Evolutionary conservation across 2,329 filamentous ascomycete genomes (phyloP).

Genomic region (Epichloe baconii): DNA sequence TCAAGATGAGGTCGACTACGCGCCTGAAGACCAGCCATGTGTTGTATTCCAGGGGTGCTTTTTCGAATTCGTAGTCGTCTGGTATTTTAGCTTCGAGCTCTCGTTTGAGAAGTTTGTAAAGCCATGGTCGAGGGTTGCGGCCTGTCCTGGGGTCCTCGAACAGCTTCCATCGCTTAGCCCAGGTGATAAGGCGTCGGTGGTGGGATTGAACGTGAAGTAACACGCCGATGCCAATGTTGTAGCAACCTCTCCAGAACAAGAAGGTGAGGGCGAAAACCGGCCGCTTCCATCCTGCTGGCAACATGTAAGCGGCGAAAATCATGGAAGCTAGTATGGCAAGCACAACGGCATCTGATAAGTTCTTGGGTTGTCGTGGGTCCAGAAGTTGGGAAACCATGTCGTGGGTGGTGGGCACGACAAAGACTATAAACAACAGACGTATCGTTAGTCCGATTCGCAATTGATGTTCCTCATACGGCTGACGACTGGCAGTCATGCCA

Average conservation of each 20-base stretch:
- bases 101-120: slow-evolving; percentile 73
- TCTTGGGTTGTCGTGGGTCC: slow-evolving; percentile 90
- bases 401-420: slow-evolving; percentile 88
- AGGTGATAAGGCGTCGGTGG: slow-evolving; percentile 70
- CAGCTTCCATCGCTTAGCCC: slow-evolving; percentile 74
- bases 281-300: slow-evolving; percentile 57
- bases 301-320: slow-evolving; percentile 57
- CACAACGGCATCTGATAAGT: slow-evolving; percentile 72
- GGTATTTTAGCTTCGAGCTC: slow-evolving; percentile 94
- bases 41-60: slow-evolving; percentile 94
- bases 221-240: slow-evolving; percentile 89
- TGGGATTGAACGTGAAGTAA: slow-evolving; percentile 84
- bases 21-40: slow-evolving; percentile 95
- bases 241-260: slow-evolving; percentile 81
- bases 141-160: slow-evolving; percentile 77
- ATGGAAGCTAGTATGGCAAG: slow-evolving; percentile 65
- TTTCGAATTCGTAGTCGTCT: slow-evolving; percentile 83
- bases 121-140: slow-evolving; percentile 65
- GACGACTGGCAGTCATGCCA: background rate
- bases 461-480: background rate
- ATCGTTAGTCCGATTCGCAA: slow-evolving; percentile 5
- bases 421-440: slow-evolving; percentile 45
- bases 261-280: slow-evolving; percentile 75
- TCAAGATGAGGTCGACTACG: slow-evolving; percentile 89
- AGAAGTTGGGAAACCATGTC: slow-evolving; percentile 98